Evolutionary conservation across 495 filamentous ascomycete species (phyloP).

Genomic region (Choiromyces venosus): DNA sequence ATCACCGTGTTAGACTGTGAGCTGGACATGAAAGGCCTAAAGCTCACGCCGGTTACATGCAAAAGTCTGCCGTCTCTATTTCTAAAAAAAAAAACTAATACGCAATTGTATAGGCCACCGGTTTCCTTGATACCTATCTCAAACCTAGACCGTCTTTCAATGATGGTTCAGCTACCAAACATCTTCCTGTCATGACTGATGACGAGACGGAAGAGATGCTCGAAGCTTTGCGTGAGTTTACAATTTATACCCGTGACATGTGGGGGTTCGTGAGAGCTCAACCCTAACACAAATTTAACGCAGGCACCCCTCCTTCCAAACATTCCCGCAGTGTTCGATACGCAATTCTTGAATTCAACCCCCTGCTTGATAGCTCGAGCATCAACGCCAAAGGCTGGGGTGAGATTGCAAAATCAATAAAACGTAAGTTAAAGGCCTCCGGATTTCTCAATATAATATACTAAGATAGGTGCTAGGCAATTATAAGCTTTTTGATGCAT

Average conservation of each 20-base stretch:
- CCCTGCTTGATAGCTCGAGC: constrained; percentile 83
- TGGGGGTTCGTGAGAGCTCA: background rate
- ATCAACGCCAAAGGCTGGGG: constrained; percentile 89
- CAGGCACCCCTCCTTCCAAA: constrained; percentile 64
- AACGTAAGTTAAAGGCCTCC: constrained; percentile 34
- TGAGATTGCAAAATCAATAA: constrained; percentile 65
- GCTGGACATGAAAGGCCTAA: constrained; percentile 47
- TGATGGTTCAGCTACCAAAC: constrained; percentile 61
- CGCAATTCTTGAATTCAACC: constrained; percentile 76
- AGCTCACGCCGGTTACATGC: background rate
- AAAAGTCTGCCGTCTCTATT: constrained; percentile 45
- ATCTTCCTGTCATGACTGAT: constrained; percentile 54
- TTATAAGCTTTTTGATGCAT: constrained; percentile 87
- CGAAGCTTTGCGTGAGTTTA: constrained; percentile 33
- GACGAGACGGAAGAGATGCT: constrained; percentile 36
- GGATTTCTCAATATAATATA: background rate
- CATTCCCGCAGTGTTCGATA: constrained; percentile 82
- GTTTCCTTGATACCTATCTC: constrained; percentile 79
- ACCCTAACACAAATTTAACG: background rate
- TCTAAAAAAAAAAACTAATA: background rate
- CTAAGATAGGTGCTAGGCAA: constrained; percentile 49
- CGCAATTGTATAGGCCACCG: constrained; percentile 58
- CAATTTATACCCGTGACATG: constrained; percentile 19
- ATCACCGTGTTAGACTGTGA: background rate
- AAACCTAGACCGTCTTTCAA: constrained; percentile 83